These are phyloP conservation scores for Aphanoascus verrucosus DNA, from an alignment of 2,329 filamentous ascomycete genomes.

Conservation along the genomic window DNA sequence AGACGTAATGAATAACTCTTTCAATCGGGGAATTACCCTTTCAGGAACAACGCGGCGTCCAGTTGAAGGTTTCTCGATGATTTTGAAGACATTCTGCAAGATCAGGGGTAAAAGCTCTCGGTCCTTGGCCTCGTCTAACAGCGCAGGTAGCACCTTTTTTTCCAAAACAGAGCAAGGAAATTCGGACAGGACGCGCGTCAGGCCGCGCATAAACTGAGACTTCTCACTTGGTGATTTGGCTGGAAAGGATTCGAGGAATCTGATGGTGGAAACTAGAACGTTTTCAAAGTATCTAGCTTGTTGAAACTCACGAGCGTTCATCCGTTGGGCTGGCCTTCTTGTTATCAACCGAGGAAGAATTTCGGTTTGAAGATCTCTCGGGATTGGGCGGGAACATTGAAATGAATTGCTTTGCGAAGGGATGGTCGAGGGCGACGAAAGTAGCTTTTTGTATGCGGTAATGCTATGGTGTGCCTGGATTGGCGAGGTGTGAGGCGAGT, in stretches of 20 bases:
- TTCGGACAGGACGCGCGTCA: conserved; percentile 76
- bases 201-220: conserved; percentile 75
- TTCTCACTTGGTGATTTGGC: conserved; percentile 90
- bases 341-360: conserved; percentile 82
- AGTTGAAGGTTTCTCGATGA: conserved; percentile 65
- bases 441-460: conserved; percentile 74
- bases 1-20: conserved; percentile 65
- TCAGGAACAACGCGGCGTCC: conserved; percentile 72
- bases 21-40: conserved; percentile 71
- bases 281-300: conserved; percentile 96
- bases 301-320: conserved; percentile 85
- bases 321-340: conserved; percentile 70
- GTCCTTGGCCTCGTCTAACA: conserved; percentile 91
- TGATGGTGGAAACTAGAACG: conserved; percentile 87
- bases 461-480: conserved; percentile 70
- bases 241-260: conserved; percentile 82
- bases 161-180: conserved; percentile 91
- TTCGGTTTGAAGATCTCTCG: conserved; percentile 61
- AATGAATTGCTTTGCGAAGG: conserved; percentile 77
- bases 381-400: conserved; percentile 65
- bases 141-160: conserved; percentile 79
- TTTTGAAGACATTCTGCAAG: conserved; percentile 84
- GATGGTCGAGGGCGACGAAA: conserved; percentile 65
- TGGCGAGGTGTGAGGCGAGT: conserved; percentile 83
- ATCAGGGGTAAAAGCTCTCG: conserved; percentile 74